Evolutionary conservation across 2,329 filamentous ascomycete genomes (phyloP), one percentile per base, ranked within the genome.

Genomic region (Penicillium sp.): DNA sequence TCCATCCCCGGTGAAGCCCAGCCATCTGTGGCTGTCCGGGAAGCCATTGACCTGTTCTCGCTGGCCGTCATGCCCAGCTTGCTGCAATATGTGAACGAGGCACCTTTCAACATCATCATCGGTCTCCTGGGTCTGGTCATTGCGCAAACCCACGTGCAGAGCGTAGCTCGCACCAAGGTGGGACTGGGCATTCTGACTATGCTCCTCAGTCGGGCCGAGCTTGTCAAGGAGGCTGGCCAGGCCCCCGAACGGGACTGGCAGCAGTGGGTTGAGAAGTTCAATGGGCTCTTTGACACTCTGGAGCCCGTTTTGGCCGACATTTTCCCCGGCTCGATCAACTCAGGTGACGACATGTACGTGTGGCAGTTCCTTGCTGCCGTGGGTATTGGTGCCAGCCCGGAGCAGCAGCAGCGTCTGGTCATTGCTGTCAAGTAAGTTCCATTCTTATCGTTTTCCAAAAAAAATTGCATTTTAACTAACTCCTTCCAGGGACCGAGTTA

Each of bases 361-460:
- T 98, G 93, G 93, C 91, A 97, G 70, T 94, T 97, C 67, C 78
- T 98, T 55, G 93, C 93, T 7, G 89, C 91, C 10, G 89, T 96
- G 70, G 93, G 93, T 52, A 93, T 95, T 55, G 90, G 88, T 42
- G 91, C 93, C 27, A 90, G 82, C 63, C 89, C 90, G 11, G 89
- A 96, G 57, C 93, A 98, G 71, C 93, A 98, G 69, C 91, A 95
- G 67, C 81, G 90, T 47, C 77, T 98, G 46, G 93, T 98, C 8
- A 80, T 96, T 61, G 90, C 89, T 32, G 93, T 98, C 59, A 98
- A 97, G 79, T 76, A 57, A 69, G 74, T 71, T 29, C 36, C 24
- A 28, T 14, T 16, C 32, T 23, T 29, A 36, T 28, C 16, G 3
- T 20, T 11, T 9, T 28, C 26, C n/a, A 8, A 23, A n/a, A 5